Conservation (phyloP, 2,329 filamentous ascomycete genomes). For the Byssothecium circinans region DNA sequence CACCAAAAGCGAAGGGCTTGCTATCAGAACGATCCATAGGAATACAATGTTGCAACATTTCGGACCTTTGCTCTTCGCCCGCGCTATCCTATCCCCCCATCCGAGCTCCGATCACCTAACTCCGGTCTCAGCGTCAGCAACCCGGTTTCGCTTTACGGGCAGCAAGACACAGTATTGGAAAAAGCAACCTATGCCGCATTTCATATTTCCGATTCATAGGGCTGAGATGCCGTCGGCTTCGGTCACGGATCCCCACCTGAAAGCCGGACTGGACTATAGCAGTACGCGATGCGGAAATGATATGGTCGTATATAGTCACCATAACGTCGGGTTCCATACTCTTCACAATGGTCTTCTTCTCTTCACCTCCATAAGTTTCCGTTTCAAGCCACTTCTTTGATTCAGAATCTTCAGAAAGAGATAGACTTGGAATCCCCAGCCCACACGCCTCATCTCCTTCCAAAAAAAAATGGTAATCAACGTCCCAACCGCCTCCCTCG, state of each 20-base stretch:
- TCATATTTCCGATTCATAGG: constrained; percentile 3
- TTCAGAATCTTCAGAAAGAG: constrained; percentile 3
- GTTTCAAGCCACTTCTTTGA: not conserved
- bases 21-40: too few species aligned
- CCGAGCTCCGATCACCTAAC: constrained; percentile 24
- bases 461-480: constrained; percentile 42
- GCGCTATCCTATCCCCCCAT: constrained; percentile 27
- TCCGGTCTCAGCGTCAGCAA: constrained; percentile 12
- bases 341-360: not conserved
- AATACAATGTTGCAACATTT: too few species aligned
- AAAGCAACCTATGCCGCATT: constrained; percentile 4
- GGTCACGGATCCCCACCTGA: constrained; percentile 22
- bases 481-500: constrained; percentile 53
- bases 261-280: not conserved
- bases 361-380: not conserved
- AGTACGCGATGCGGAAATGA: constrained; percentile 2
- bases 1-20: too few species aligned
- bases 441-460: not conserved
- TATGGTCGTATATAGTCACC: constrained; percentile 18
- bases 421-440: not conserved
- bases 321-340: constrained; percentile 4
- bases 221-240: constrained; percentile 10
- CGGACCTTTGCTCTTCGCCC: not conserved
- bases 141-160: not conserved
- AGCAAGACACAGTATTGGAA: too few species aligned